Base-by-base conservation (phyloP, 306 rosid genomes). In the Prunus padus region DNA sequence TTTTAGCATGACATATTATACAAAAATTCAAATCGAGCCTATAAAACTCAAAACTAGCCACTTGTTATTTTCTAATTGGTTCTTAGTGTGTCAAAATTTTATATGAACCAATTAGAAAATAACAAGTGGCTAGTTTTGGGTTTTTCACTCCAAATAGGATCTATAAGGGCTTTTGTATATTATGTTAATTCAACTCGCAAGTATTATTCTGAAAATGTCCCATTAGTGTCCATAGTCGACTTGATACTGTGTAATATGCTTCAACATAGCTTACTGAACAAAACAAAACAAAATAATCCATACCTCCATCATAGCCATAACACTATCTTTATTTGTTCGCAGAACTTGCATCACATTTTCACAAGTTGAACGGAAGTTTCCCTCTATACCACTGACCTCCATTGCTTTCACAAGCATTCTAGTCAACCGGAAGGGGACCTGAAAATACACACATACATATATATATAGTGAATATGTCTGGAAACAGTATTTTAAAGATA, bases 251-350 rank as follows among this genome's bases (percentile, higher is more conserved):
- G 63, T 30, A 19, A 75, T 20, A 51, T 26, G 25, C 68, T 49
- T 57, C 73, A 25, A 56, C 68, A 12, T 60, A 75, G 44, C 63
- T 65, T 65, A 67, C 19, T 49, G 63, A 63, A 15, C 6, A 15
- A 65, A 73, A 62, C 52, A 63, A 59, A 40, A 3, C 4, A 51
- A 28, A 67, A 20, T 69, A 11, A 22, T 73, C 15, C 26, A 65
- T 89, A 95, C 98, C 98, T 95, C 98, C 98, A 95, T 95, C 98
- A 95, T 95, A 67, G 98, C 98, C 98, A 95, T 95, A 69, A 95
- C 97, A 70, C 98, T 86, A 65, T 92, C 93, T 78, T 80, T 90
- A 86, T 95, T 74, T 44, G 96, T 83, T 82, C 97, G 91, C 69
- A 95, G 86, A 81, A 95, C 98, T 78, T 90, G 93, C 97, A 95